Evolutionary conservation across 805 yeast genomes (phyloP).

Genomic region (Nakazawaea anatomiae): DNA sequence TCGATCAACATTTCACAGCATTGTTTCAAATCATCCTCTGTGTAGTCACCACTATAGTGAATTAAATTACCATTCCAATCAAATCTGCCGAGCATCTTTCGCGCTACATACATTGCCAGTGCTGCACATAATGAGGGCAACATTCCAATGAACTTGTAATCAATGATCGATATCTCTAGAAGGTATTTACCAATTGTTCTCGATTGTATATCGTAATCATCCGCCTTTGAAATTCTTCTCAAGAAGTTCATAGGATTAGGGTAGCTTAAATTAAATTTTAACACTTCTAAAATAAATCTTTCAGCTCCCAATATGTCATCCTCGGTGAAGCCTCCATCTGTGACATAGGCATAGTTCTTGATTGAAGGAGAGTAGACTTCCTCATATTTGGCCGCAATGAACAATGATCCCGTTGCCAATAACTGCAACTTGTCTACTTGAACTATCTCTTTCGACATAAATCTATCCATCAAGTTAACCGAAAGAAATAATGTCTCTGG

Average conservation of each 20-base stretch:
- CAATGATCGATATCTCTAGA: conserved; percentile 71
- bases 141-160: conserved; percentile 64
- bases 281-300: conserved; percentile 63
- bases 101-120: conserved; percentile 78
- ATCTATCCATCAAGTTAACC: conserved; percentile 82
- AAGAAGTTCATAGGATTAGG: conserved; percentile 90
- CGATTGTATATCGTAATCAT: conserved; percentile 77
- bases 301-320: conserved; percentile 82
- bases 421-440: conserved; percentile 77
- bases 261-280: conserved; percentile 71
- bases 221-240: conserved; percentile 85
- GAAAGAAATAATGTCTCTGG: conserved; percentile 86
- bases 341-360: conserved; percentile 77
- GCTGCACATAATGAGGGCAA: conserved; percentile 82
- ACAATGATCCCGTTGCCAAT: conserved; percentile 77
- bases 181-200: conserved; percentile 83
- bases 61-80: conserved; percentile 85
- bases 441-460: conserved; percentile 67
- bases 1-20: conserved; percentile 71
- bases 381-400: conserved; percentile 90
- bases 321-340: conserved; percentile 79
- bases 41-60: conserved; percentile 89
- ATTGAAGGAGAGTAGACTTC: conserved; percentile 87
- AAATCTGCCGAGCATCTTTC: conserved; percentile 58
- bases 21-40: conserved; percentile 64